Conservation (phyloP, 2,329 filamentous ascomycete species). For the Diaporthe vexans region DNA sequence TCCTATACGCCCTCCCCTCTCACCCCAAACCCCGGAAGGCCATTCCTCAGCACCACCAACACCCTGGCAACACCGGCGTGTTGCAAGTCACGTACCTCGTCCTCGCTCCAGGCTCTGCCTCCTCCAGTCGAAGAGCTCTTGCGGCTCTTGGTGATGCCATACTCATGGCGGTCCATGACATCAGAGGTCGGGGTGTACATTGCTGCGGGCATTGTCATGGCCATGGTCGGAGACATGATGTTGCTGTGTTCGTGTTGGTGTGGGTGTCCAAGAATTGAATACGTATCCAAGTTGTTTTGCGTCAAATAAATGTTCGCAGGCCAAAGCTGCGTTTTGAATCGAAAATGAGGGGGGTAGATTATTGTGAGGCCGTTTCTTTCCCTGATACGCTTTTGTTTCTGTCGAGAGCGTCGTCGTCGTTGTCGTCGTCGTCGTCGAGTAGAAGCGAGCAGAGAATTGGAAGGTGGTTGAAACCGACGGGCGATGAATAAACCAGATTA, state of each 20-base stretch:
- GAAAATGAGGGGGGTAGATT: slow-evolving; percentile 49
- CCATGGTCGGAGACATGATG: slow-evolving; percentile 66
- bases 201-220: slow-evolving; percentile 59
- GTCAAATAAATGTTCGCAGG: slow-evolving; percentile 50
- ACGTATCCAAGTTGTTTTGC: slow-evolving; percentile 46
- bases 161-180: slow-evolving; percentile 69
- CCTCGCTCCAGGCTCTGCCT: slow-evolving; percentile 86
- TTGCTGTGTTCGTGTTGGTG: slow-evolving; percentile 39
- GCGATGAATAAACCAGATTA: slow-evolving; percentile 52
- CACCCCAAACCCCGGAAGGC: neutral
- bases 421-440: too few species aligned
- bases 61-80: neutral
- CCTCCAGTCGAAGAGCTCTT: slow-evolving; percentile 80
- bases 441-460: slow-evolving; percentile 23
- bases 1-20: neutral
- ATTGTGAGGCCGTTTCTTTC: neutral
- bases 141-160: slow-evolving; percentile 74
- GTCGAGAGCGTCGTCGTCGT: neutral
- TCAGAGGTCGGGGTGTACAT: slow-evolving; percentile 67
- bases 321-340: slow-evolving; percentile 60
- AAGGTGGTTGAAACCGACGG: slow-evolving; percentile 43
- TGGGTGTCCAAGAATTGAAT: slow-evolving; percentile 55
- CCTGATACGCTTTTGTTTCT: slow-evolving; percentile 5
- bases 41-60: neutral
- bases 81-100: slow-evolving; percentile 73